Percentiles rank a stretch among this genome's conserved stretches.
These are phyloP conservation scores for Phytophthora gonapodyides DNA, from an alignment of 352 stramenopile species.

Conservation along the genomic window DNA sequence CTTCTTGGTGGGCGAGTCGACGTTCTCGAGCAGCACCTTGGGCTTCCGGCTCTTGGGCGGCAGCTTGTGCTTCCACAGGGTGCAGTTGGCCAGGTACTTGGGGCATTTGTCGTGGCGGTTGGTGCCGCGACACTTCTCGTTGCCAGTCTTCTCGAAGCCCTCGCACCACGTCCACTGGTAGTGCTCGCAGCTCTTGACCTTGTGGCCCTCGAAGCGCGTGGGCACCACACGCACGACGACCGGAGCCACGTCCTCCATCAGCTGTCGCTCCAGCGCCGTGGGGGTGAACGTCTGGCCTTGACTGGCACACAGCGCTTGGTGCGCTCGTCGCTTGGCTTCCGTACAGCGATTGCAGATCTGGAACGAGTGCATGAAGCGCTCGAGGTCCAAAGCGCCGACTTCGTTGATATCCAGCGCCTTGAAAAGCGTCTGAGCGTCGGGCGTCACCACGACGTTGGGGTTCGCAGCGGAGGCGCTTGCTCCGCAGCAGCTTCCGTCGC, in stretches of 20 bases:
- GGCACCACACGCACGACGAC: slow-evolving; percentile 82
- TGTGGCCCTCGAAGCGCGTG: slow-evolving; percentile 66
- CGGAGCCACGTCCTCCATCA: slow-evolving; percentile 79
- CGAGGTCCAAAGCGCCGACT: slow-evolving; percentile 54
- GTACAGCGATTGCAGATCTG: slow-evolving; percentile 89
- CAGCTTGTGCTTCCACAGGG: slow-evolving; percentile 86
- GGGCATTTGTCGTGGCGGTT: slow-evolving; percentile 88
- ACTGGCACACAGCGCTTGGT: slow-evolving; percentile 58
- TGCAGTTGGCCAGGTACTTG: slow-evolving; percentile 88
- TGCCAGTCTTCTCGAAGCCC: slow-evolving; percentile 81
- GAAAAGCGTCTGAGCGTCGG: slow-evolving; percentile 62
- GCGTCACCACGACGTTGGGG: slow-evolving; percentile 22
- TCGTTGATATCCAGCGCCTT: slow-evolving; percentile 55
- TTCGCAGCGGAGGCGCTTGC: slow-evolving; percentile 8
- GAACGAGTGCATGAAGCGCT: slow-evolving; percentile 86
- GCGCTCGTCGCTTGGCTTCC: slow-evolving; percentile 69
- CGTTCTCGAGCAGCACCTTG: slow-evolving; percentile 62
- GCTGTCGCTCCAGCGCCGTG: slow-evolving; percentile 59
- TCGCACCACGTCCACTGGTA: slow-evolving; percentile 90
- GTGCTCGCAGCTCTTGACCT: slow-evolving; percentile 85
- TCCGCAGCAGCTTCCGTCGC: slow-evolving; percentile 13
- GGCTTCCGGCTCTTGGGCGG: slow-evolving; percentile 84
- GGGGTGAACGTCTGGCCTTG: slow-evolving; percentile 55
- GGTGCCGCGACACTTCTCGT: slow-evolving; percentile 84
- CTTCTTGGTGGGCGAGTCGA: slow-evolving; percentile 88